Evolutionary conservation across 2,329 filamentous ascomycete genomes (phyloP).

Genomic region (Neofusicoccum parvum): DNA sequence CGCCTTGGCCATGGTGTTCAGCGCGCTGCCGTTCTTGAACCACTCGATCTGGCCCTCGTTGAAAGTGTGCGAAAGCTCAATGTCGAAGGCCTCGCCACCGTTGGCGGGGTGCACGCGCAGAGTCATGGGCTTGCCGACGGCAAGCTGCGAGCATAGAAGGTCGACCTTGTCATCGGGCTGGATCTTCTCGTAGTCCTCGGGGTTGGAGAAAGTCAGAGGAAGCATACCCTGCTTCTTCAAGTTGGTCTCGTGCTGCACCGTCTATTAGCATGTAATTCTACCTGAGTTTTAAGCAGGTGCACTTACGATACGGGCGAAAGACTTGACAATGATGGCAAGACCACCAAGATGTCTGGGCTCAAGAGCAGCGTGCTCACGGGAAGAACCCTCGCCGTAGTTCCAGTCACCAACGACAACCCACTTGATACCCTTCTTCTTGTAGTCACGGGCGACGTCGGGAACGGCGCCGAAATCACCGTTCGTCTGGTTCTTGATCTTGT

Average conservation of each 20-base stretch:
- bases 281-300: neutral
- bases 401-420: constrained; percentile 99
- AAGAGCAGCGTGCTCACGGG: constrained; percentile 96
- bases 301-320: constrained; percentile 87
- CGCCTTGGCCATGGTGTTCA: constrained; percentile 96
- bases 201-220: constrained; percentile 91
- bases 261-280: constrained; percentile 22
- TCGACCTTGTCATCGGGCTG: constrained; percentile 90
- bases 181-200: constrained; percentile 97
- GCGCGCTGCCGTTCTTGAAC: constrained; percentile 97
- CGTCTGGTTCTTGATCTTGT: constrained; percentile 92
- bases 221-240: constrained; percentile 99
- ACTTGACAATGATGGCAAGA: constrained; percentile 92
- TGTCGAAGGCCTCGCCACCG: constrained; percentile 71
- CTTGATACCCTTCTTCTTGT: constrained; percentile 94
- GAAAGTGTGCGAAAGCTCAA: constrained; percentile 92
- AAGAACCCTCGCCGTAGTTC: constrained; percentile 98
- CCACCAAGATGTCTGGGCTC: constrained; percentile 97
- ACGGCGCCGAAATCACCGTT: constrained; percentile 85
- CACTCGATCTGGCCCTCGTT: constrained; percentile 97
- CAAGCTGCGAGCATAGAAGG: constrained; percentile 83
- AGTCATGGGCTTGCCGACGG: constrained; percentile 89
- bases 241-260: constrained; percentile 86
- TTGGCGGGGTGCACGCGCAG: constrained; percentile 90
- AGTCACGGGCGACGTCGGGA: constrained; percentile 91